Evolutionary conservation across 2,329 filamentous ascomycete genomes (phyloP).

Genomic region (Neonectria ditissima): DNA sequence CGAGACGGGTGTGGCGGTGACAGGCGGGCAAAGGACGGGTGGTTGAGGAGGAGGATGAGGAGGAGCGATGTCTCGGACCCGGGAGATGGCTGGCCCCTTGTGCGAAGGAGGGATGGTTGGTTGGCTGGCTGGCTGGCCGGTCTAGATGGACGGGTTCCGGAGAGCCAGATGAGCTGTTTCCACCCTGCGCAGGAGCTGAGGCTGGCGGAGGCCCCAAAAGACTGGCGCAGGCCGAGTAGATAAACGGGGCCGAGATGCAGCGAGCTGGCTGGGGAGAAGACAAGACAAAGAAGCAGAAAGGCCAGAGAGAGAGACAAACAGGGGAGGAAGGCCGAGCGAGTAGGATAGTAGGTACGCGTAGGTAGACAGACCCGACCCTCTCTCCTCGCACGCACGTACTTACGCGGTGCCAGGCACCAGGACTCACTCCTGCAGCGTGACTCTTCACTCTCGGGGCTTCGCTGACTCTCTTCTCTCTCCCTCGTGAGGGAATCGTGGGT

Average conservation of each 20-base stretch:
- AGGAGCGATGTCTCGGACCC: slow-evolving; percentile 16
- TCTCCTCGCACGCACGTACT: too few species aligned
- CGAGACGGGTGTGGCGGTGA: slow-evolving; percentile 11
- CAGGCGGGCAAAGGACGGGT: neutral
- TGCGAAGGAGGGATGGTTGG: slow-evolving; percentile 5
- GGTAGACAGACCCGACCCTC: too few species aligned
- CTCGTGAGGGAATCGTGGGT: neutral
- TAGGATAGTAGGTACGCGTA: too few species aligned
- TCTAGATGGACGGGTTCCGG: neutral
- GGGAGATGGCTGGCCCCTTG: neutral
- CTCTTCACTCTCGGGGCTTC: neutral
- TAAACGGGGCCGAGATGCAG: neutral
- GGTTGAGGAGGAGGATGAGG: too few species aligned
- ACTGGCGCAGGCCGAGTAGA: neutral
- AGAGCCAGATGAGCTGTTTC: neutral
- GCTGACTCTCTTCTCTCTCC: neutral
- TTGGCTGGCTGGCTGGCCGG: neutral
- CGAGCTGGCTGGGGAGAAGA: too few species aligned
- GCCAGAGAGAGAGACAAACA: neutral
- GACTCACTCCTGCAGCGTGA: too few species aligned
- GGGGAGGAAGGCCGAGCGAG: too few species aligned
- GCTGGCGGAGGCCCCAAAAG: neutral
- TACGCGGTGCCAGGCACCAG: too few species aligned
- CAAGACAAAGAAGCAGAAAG: neutral
- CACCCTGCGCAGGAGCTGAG: neutral